Evolutionary conservation across 805 yeast species (phyloP).

Genomic region (Saccharomycopsis sp.): DNA sequence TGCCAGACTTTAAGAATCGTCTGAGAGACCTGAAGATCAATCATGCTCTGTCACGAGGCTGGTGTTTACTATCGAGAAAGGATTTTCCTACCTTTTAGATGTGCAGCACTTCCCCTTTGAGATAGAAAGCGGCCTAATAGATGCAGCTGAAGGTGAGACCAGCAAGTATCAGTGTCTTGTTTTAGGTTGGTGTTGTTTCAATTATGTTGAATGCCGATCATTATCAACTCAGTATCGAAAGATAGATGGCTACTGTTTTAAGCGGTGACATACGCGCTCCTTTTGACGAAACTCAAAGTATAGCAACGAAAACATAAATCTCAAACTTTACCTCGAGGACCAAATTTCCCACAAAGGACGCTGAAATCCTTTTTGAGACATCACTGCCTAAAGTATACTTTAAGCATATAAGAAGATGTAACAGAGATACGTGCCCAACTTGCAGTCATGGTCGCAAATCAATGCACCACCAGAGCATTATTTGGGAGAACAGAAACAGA

Average conservation of each 20-base stretch:
- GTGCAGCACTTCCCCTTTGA: neutral
- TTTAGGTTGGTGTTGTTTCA: neutral
- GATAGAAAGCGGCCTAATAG: neutral
- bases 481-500: no score
- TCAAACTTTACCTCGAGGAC: neutral
- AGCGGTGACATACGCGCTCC: neutral
- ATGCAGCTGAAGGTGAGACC: neutral
- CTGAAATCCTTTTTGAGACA: no score
- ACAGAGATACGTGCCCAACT: neutral
- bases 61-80: no score
- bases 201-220: neutral
- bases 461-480: no score
- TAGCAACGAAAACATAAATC: no score
- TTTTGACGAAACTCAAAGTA: no score
- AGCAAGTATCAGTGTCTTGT: neutral
- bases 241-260: neutral
- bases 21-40: neutral
- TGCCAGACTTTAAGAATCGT: neutral
- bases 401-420: no score
- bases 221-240: neutral
- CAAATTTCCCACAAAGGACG: no score
- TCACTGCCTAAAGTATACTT: no score
- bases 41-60: neutral
- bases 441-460: neutral
- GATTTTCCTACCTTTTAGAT: neutral